phyloP scores from a whole-genome alignment of 2,329 filamentous ascomycete species.

The Aspergillus jensenii region DNA sequence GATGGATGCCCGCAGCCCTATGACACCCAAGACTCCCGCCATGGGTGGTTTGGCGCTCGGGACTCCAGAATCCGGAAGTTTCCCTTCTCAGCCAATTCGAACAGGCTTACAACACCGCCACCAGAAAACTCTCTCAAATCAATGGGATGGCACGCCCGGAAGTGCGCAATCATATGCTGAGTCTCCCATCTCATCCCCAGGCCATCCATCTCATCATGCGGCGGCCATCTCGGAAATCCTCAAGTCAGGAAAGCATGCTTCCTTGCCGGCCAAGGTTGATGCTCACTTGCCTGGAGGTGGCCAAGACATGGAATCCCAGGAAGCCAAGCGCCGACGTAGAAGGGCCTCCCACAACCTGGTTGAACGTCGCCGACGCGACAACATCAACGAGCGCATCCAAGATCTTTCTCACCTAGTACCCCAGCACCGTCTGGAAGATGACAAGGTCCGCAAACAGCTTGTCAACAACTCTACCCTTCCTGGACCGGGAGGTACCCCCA shows the following conservation, averaged over 20 bases:
- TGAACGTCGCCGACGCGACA: conserved; percentile 89
- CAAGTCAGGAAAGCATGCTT: conserved; percentile 77
- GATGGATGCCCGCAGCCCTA: conserved; percentile 73
- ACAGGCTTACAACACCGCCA: conserved; percentile 63
- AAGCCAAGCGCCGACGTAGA: conserved; percentile 87
- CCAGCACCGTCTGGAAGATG: conserved; percentile 87
- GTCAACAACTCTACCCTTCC: conserved; percentile 89
- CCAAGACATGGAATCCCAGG: conserved; percentile 71
- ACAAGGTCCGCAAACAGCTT: conserved; percentile 93
- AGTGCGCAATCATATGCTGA: conserved; percentile 79
- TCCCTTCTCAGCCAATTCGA: conserved; percentile 76
- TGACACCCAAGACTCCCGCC: conserved; percentile 82
- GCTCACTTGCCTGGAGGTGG: conserved; percentile 43
- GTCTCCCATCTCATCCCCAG: conserved; percentile 83
- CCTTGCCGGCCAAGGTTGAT: conserved; percentile 83
- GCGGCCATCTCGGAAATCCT: conserved; percentile 89
- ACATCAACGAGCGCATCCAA: conserved; percentile 98
- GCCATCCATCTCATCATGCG: conserved; percentile 54
- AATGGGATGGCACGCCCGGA: conserved; percentile 85
- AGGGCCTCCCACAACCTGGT: conserved; percentile 96
- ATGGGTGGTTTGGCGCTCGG: conserved; percentile 71
- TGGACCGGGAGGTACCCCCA: conserved; percentile 63
- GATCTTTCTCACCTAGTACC: conserved; percentile 93
- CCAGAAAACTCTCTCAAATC: conserved; percentile 80
- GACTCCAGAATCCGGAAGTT: conserved; percentile 69